These are phyloP conservation scores for Pezicula carpinea DNA, from an alignment of 2,329 filamentous ascomycete species.

Conservation along the genomic window DNA sequence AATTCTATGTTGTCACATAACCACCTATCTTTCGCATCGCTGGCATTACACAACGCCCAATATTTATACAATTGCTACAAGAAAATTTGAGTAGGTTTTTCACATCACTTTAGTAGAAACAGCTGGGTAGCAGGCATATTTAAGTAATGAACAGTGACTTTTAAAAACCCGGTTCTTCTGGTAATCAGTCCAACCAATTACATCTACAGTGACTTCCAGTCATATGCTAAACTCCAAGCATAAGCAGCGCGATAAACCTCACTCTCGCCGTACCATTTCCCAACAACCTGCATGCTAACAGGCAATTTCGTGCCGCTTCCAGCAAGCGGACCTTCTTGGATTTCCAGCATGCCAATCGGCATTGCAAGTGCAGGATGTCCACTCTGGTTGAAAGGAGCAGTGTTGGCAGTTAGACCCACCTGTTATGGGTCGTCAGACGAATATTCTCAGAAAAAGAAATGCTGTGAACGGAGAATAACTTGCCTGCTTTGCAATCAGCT, in stretches of 20 bases:
- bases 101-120: too few species aligned
- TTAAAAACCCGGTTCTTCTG: too few species aligned
- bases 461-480: not conserved
- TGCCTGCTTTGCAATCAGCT: conserved; percentile 3
- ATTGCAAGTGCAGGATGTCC: conserved; percentile 50
- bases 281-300: conserved; percentile 50
- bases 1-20: too few species aligned
- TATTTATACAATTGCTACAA: too few species aligned
- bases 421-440: not conserved
- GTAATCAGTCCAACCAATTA: too few species aligned
- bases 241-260: conserved; percentile 37
- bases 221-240: conserved; percentile 39
- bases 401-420: conserved; percentile 49
- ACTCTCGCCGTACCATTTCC: conserved; percentile 44
- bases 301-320: conserved; percentile 30
- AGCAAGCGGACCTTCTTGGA: conserved; percentile 29
- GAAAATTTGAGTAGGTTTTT: too few species aligned
- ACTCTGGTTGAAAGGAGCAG: conserved; percentile 50
- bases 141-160: too few species aligned
- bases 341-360: conserved; percentile 40
- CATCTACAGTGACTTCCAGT: conserved; percentile 32
- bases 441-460: not conserved
- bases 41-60: too few species aligned
- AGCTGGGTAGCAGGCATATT: too few species aligned
- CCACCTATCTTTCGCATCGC: too few species aligned